A percentile compares a stretch with the other conserved stretches of the same genome.
phyloP scores from a whole-genome alignment of 2,329 filamentous ascomycete species.

The Metarhizium anisopliae region DNA sequence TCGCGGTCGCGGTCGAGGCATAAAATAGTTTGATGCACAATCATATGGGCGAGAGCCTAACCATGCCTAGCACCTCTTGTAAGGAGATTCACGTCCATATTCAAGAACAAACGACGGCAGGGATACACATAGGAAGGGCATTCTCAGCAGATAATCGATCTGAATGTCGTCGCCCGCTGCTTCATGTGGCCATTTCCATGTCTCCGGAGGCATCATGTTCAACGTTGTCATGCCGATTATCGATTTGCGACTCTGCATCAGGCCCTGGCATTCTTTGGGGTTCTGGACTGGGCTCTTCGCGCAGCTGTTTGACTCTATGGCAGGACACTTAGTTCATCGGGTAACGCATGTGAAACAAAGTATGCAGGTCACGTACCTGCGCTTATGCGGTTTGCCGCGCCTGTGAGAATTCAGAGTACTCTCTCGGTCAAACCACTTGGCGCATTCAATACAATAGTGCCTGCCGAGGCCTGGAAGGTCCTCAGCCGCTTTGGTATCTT shows the following conservation, averaged over 20 bases:
- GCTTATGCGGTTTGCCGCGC: constrained; percentile 88
- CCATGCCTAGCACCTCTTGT: background rate
- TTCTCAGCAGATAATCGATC: background rate
- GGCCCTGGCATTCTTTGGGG: constrained; percentile 80
- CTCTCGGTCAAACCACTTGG: constrained; percentile 92
- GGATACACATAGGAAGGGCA: background rate
- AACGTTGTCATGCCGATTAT: constrained; percentile 38
- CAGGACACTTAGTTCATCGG: background rate
- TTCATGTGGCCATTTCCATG: constrained; percentile 22
- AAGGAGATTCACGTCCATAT: background rate
- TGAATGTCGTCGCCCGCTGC: background rate
- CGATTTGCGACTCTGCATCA: constrained; percentile 60
- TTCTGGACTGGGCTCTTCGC: constrained; percentile 79
- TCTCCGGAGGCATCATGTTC: constrained; percentile 13
- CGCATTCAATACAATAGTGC: constrained; percentile 85
- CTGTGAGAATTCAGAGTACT: constrained; percentile 65
- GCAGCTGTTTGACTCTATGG: constrained; percentile 66
- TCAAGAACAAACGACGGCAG: background rate
- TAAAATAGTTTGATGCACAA: constrained; percentile 25
- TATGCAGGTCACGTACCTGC: constrained; percentile 43
- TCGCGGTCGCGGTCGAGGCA: constrained; percentile 30
- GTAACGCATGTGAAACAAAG: background rate
- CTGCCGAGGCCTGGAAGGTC: constrained; percentile 81
- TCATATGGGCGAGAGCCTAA: background rate
- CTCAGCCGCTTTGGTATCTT: constrained; percentile 69